Evolutionary conservation across 148 eudicot species (phyloP).

Genomic region (Chenopodium album): DNA sequence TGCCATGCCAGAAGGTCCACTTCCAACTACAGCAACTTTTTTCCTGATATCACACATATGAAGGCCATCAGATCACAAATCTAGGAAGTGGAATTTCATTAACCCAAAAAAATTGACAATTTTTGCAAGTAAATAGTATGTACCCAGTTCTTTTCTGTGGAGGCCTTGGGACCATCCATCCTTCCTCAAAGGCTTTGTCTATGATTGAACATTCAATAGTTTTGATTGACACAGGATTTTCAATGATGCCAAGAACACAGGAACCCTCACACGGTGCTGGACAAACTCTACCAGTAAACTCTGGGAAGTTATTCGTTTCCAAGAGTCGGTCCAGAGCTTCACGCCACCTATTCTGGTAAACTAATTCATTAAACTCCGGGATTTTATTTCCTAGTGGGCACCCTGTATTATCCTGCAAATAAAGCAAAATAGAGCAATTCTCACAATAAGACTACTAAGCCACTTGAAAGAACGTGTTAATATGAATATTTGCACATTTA

Average conservation of each 20-base stretch:
- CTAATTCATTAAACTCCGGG: slow-evolving; percentile 96
- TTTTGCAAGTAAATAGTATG: not conserved
- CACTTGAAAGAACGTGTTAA: not conserved
- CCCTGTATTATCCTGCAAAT: slow-evolving; percentile 84
- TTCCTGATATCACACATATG: slow-evolving; percentile 46
- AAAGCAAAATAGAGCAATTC: not conserved
- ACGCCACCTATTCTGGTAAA: slow-evolving; percentile 97
- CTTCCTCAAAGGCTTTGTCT: slow-evolving; percentile 97
- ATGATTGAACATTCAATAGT: slow-evolving; percentile 93
- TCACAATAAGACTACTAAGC: not conserved
- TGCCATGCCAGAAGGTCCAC: slow-evolving; percentile 98
- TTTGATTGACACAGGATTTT: slow-evolving; percentile 95
- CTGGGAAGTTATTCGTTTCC: slow-evolving; percentile 97
- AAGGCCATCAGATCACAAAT: slow-evolving; percentile 14
- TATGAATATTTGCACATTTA: not conserved
- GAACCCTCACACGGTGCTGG: slow-evolving; percentile 99
- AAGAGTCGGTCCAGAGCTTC: slow-evolving; percentile 93
- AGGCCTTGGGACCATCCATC: slow-evolving; percentile 98
- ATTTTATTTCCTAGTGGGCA: slow-evolving; percentile 98
- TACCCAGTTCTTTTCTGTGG: slow-evolving; percentile 86
- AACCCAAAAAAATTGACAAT: not conserved
- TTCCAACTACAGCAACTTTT: slow-evolving; percentile 79
- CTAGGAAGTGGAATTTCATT: not conserved
- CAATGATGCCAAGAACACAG: slow-evolving; percentile 97
- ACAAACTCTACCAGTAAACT: slow-evolving; percentile 97